phyloP scores from a whole-genome alignment of 495 filamentous ascomycete genomes.

The Hyaloscypha bicolor region DNA sequence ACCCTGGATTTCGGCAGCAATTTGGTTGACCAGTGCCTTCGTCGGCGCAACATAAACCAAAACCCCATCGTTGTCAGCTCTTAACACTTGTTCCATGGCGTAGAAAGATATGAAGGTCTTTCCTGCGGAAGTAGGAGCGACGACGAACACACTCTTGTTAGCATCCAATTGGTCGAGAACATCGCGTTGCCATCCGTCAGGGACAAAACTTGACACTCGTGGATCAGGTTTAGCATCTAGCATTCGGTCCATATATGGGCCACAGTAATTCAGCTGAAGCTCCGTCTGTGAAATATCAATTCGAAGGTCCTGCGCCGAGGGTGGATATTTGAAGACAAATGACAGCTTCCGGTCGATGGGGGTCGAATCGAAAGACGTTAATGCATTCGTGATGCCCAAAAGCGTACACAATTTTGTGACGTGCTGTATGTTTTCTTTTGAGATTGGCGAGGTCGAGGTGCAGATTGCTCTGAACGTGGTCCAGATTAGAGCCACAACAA shows the following conservation, averaged over 20 bases:
- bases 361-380: conserved; percentile 15
- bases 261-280: conserved; percentile 56
- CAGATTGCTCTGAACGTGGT: conserved; percentile 26
- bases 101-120: conserved; percentile 69
- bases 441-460: conserved; percentile 20
- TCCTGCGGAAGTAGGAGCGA: conserved; percentile 74
- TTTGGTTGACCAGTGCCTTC: conserved; percentile 82
- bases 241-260: conserved; percentile 72
- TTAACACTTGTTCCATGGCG: conserved; percentile 74
- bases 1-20: conserved; percentile 69
- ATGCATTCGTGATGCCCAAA: conserved; percentile 27
- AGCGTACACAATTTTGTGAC: conserved; percentile 28
- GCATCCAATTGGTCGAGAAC: conserved; percentile 75
- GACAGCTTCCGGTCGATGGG: conserved; percentile 28
- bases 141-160: conserved; percentile 68
- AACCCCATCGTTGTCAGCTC: conserved; percentile 65
- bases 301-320: conserved; percentile 4
- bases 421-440: conserved; percentile 25
- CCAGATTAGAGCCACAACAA: conserved; percentile 39
- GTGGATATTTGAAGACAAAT: conserved; percentile 32
- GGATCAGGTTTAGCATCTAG: conserved; percentile 67
- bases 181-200: conserved; percentile 74
- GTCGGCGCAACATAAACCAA: conserved; percentile 81
- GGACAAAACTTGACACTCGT: conserved; percentile 65
- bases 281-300: conserved; percentile 28